A percentile compares a stretch with the other conserved stretches of the same genome.
Evolutionary conservation across 805 yeast genomes (phyloP).

Genomic region (Teunomyces kruisii): DNA sequence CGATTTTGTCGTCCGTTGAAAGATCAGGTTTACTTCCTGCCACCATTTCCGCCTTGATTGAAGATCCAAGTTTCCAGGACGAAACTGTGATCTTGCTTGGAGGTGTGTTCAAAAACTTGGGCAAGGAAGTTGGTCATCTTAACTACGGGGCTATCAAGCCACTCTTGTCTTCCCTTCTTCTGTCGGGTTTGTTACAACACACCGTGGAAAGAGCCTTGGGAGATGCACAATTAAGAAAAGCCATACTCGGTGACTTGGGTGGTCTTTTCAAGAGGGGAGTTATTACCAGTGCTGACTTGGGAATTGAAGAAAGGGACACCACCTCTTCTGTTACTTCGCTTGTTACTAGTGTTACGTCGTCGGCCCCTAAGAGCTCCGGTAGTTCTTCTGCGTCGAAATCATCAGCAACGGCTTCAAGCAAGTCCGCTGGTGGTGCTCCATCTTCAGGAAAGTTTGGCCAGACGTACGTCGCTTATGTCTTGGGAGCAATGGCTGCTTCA

Average conservation of each 20-base stretch:
- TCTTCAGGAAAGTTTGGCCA: background rate
- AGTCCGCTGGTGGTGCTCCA: background rate
- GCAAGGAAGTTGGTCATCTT: conserved; percentile 12
- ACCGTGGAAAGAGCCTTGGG: conserved; percentile 21
- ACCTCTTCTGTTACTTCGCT: background rate
- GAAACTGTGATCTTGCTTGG: conserved; percentile 21
- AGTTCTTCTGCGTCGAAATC: background rate
- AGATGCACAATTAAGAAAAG: conserved; percentile 21
- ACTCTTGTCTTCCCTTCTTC: conserved; percentile 16
- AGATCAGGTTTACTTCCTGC: conserved; percentile 27
- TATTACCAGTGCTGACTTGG: conserved; percentile 9
- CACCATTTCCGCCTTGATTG: conserved; percentile 22
- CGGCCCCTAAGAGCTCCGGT: background rate
- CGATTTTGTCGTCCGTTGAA: conserved; percentile 26
- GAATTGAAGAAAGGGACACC: background rate
- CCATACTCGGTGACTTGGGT: conserved; percentile 22
- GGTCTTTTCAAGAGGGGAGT: conserved; percentile 16
- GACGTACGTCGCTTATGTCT: background rate
- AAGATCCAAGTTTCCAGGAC: conserved; percentile 23
- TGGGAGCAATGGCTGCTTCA: background rate
- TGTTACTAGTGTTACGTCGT: background rate
- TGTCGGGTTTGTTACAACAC: conserved; percentile 25
- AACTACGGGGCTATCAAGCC: conserved; percentile 21
- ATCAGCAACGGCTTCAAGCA: background rate
- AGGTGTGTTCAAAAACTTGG: conserved; percentile 22